Base-by-base conservation (phyloP, 371 early-diverging fungal genomes). In the Amoeboaphelidium protococcarum region DNA sequence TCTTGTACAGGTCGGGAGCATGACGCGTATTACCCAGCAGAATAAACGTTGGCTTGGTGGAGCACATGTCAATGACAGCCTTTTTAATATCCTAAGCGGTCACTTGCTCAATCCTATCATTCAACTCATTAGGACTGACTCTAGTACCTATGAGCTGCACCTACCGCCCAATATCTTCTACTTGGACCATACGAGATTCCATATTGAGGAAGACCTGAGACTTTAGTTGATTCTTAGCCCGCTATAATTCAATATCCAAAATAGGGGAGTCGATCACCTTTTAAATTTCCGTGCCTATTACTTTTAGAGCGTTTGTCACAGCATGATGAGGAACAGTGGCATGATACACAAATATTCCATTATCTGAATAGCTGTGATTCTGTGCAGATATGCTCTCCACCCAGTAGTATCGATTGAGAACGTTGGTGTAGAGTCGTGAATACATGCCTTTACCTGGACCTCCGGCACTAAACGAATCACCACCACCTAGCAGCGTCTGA, bases 401-500 rank as follows among this genome's bases (percentile, higher is more conserved):
- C 88, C 88, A 91, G 48, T 71, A 70, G 58, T 83, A 75, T 52
- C 82, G 82, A 60, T 90, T 90, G 49, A 95, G 67, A 1, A 95
- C 89, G 40, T 83, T 73, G 3, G 84, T 86, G 58, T 86, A 95
- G 27, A 95, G 66, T 16, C 92, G 77, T 16, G 91, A 87, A 67
- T 91, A 89, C 88, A 95, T 90, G 50, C 95, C 95, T 62, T 95
- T 91, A 22, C 95, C 95, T 0, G 95, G 95, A 1, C 95, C 95
- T 52, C 95, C 95, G 0, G 95, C 95, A 13, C 85, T 84, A 62
- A 95, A 95, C 2, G 87, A 81, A 1, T 85, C 83, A 44, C 95
- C 95, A 25, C 95, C 95, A 22, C 95, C 95, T 52, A 95, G 65
- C 23, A 95, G 62, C 51, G 81, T 70, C 49, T 88, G 80, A 44